Conservation (phyloP, 2,329 filamentous ascomycete genomes). For the Penicillium brasilianum region DNA sequence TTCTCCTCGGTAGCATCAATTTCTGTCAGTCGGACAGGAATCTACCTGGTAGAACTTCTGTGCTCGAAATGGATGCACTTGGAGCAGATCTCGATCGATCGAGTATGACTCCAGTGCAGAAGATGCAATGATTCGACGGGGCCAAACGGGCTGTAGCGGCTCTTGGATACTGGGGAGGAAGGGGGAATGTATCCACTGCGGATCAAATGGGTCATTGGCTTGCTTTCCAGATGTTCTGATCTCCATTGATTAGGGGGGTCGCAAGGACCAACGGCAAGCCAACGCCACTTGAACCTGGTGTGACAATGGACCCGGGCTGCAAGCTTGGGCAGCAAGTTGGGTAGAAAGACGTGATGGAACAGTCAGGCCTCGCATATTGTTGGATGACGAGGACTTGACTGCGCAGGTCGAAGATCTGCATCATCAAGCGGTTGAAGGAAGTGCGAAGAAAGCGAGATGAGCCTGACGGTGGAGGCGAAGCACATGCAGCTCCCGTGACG, state of each 20-base stretch:
- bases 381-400: slow-evolving; percentile 23
- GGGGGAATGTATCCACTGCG: slow-evolving; percentile 13
- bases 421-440: not conserved
- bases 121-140: slow-evolving; percentile 19
- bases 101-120: slow-evolving; percentile 14
- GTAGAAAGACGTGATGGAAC: slow-evolving; percentile 23
- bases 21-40: slow-evolving; percentile 14
- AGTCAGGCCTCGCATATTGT: slow-evolving; percentile 20
- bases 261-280: slow-evolving; percentile 4
- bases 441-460: slow-evolving; percentile 11
- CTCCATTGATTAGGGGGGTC: slow-evolving; percentile 16
- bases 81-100: slow-evolving; percentile 29
- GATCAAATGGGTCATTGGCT: slow-evolving; percentile 12
- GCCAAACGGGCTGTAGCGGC: slow-evolving; percentile 19
- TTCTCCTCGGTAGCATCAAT: slow-evolving; percentile 18
- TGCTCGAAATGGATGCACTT: slow-evolving; percentile 12
- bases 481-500: slow-evolving; percentile 22
- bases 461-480: slow-evolving; percentile 28
- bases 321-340: slow-evolving; percentile 34
- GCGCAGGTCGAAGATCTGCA: slow-evolving; percentile 25
- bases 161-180: slow-evolving; percentile 15
- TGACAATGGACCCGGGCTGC: slow-evolving; percentile 5
- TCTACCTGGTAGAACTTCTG: slow-evolving; percentile 10
- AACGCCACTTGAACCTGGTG: slow-evolving; percentile 21
- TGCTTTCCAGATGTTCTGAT: slow-evolving; percentile 17